Evolutionary conservation across 371 early-diverging fungal species (phyloP).

Genomic region (Syncephalastrum sp.): DNA sequence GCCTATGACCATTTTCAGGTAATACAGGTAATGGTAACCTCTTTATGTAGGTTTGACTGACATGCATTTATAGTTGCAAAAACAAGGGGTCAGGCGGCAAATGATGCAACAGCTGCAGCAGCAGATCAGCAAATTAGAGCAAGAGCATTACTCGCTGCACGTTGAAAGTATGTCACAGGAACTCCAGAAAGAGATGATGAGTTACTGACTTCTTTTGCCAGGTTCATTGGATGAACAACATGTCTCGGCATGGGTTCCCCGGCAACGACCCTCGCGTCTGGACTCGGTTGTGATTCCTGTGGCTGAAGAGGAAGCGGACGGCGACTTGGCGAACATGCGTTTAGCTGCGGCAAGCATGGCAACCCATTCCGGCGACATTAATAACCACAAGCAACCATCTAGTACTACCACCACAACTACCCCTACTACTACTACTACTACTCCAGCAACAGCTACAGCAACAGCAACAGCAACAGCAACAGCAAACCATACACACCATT

Average conservation of each 20-base stretch:
- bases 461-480: background rate
- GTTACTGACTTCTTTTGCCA: slow-evolving; percentile 5
- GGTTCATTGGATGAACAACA: slow-evolving; percentile 38
- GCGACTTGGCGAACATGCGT: slow-evolving; percentile 12
- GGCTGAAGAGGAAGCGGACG: slow-evolving; percentile 14
- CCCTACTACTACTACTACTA: background rate
- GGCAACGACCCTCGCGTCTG: slow-evolving; percentile 25
- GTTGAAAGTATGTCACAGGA: slow-evolving; percentile 11
- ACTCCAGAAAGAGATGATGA: too few relatives aligned
- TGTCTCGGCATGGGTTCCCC: slow-evolving; percentile 29
- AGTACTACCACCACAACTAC: slow-evolving; percentile 5
- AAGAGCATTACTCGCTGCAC: slow-evolving; percentile 21
- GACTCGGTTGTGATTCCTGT: slow-evolving; percentile 21
- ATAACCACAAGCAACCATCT: slow-evolving; percentile 1
- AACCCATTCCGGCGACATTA: background rate
- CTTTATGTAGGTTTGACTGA: slow-evolving; percentile 1
- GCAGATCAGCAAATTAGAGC: slow-evolving; percentile 26
- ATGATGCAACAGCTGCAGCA: slow-evolving; percentile 28
- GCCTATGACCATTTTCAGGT: slow-evolving; percentile 24
- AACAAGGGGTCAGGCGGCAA: slow-evolving; percentile 18
- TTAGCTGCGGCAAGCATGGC: slow-evolving; percentile 8
- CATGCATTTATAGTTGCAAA: slow-evolving; percentile 14
- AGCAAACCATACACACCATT: slow-evolving; percentile 3
- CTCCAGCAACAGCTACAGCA: background rate
- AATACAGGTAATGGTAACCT: background rate